Evolutionary conservation across 2,329 filamentous ascomycete genomes (phyloP).

Genomic region (Ophiostoma tasmaniense): DNA sequence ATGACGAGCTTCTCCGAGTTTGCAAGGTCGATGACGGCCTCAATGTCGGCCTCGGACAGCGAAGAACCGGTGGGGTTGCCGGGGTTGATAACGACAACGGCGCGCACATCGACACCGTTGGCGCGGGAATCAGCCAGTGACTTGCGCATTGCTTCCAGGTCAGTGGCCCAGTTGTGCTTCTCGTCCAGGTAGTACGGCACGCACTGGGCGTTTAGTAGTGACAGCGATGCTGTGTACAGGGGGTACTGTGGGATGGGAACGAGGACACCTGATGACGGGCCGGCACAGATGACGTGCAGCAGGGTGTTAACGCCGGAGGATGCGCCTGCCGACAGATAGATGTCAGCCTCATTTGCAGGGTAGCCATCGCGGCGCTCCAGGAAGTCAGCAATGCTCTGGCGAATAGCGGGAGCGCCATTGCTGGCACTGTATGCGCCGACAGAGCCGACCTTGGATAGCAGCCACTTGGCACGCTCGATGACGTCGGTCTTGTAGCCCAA

Average conservation of each 20-base stretch:
- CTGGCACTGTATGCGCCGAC: constrained; percentile 96
- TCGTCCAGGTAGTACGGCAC: constrained; percentile 96
- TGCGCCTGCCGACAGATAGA: constrained; percentile 87
- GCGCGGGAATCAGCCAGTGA: constrained; percentile 66
- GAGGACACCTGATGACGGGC: constrained; percentile 69
- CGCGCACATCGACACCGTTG: constrained; percentile 77
- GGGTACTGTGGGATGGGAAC: constrained; percentile 97
- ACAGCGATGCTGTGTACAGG: constrained; percentile 87
- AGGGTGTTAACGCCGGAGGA: constrained; percentile 93
- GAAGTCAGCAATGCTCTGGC: constrained; percentile 84
- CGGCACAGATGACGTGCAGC: constrained; percentile 77
- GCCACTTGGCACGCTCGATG: constrained; percentile 68
- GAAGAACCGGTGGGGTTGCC: constrained; percentile 94
- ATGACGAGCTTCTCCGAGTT: constrained; percentile 78
- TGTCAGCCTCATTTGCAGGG: constrained; percentile 66
- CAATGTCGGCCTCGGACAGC: constrained; percentile 69
- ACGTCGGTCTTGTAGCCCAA: constrained; percentile 89
- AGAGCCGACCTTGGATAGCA: constrained; percentile 76
- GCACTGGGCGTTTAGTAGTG: constrained; percentile 73
- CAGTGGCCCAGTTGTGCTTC: constrained; percentile 76
- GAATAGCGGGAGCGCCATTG: constrained; percentile 76
- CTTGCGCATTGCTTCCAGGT: constrained; percentile 65
- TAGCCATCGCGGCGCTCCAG: constrained; percentile 89
- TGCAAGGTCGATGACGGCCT: constrained; percentile 78
- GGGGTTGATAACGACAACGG: constrained; percentile 95